Base-by-base conservation (phyloP, 75 land plant species). In the Sequoia sempervirens region DNA sequence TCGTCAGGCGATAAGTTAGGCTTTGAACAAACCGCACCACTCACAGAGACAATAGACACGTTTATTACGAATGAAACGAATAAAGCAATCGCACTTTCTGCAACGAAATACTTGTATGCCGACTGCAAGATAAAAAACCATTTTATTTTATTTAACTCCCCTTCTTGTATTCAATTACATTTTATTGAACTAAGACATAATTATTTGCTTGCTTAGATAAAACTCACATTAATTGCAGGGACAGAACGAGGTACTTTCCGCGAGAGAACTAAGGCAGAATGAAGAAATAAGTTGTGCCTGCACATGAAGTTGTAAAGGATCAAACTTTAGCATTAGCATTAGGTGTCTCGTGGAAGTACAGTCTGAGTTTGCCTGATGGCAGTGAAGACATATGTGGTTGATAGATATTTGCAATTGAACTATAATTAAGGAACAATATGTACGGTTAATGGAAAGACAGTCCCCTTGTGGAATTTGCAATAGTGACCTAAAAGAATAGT, bases 241-340 rank as follows among this genome's bases (percentile, higher is more conserved):
- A 88, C 88, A 1, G 96, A 89, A 26, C 75, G 93, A 18, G 98
- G 91, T 32, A 90, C 86, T 64, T 93, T 94, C 80, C 99, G 83
- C 0, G 98, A 93, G 1, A 96, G 93, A 69, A 97, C 98, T 32
- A 97, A 89, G 69, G 98, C 98, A 10, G 99, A 97, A 75, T 97
- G 99, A 20, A 97, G 89, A 73, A 94, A 97, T 3, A 97, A 85
- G 84, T 96, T 95, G 88, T 97, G 99, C 89, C 96, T 94, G 91
- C 56, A 69, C 15, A 53, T 52, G 7, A 80, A 23, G 43, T 40
- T 8, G 38, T 18, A 17, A 75, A 0, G 23, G 20, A 45, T n/a
- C 28, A 26, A 78, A 41, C 1, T 5, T 76, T 41, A 61, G 53
- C 53, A 50, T 50, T 41, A 61, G 53, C 15, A 50, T 50, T 12